phyloP scores from a whole-genome alignment of 768 basidiomycete genomes.

The Arthromyces matolae region DNA sequence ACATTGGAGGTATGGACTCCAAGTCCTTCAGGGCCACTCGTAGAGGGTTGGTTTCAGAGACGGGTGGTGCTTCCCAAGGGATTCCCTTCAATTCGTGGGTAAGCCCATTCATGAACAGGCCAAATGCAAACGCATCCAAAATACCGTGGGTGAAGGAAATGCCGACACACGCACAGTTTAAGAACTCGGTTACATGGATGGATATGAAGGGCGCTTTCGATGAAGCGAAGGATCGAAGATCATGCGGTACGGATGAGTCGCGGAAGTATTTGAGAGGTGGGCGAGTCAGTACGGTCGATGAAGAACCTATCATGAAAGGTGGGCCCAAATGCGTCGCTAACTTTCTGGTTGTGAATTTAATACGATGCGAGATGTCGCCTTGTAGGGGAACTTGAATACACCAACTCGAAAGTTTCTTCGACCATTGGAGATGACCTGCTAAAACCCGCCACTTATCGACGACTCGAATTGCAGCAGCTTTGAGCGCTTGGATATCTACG shows the following conservation, averaged over 20 bases:
- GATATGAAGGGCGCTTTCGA: conserved; percentile 1
- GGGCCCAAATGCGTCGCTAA: neutral
- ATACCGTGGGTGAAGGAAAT: conserved; percentile 6
- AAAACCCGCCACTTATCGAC: conserved; percentile 10
- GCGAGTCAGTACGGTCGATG: neutral
- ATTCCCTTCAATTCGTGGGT: conserved; percentile 2
- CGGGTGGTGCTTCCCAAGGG: neutral
- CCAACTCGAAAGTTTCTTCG: neutral
- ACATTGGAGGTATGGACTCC: neutral
- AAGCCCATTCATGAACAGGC: neutral
- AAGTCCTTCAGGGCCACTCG: neutral
- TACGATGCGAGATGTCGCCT: neutral
- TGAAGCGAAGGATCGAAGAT: neutral
- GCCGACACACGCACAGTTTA: conserved; percentile 4
- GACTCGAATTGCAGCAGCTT: conserved; percentile 6
- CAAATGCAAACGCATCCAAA: conserved; percentile 5
- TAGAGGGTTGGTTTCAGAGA: neutral
- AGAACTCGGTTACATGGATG: conserved; percentile 5
- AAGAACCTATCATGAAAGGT: neutral
- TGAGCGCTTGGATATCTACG: neutral
- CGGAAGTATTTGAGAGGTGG: conserved; percentile 8
- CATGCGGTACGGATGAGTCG: neutral
- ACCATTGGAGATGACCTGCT: conserved; percentile 8
- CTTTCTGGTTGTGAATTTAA: conserved; percentile 4
- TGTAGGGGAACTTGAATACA: conserved; percentile 1